phyloP scores from a whole-genome alignment of 1,284 basidiomycete genomes.

The Trametes pubescens region DNA sequence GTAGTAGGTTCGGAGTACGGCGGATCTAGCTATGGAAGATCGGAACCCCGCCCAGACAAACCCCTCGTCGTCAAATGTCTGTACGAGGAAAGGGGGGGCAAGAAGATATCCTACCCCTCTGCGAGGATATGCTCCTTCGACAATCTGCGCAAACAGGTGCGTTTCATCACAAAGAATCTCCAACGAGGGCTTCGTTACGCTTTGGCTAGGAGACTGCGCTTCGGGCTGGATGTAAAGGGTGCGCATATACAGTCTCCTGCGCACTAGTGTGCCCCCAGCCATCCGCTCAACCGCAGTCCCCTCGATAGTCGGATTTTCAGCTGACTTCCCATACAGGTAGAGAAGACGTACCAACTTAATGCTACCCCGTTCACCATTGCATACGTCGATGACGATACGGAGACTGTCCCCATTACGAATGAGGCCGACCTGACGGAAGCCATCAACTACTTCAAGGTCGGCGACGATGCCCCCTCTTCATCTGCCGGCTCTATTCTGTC shows the following conservation, averaged over 20 bases:
- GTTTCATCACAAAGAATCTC: conserved; percentile 27
- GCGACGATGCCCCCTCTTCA: conserved; percentile 71
- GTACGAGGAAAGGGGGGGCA: conserved; percentile 71
- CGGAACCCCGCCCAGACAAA: conserved; percentile 58
- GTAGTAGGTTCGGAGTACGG: conserved; percentile 40
- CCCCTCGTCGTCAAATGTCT: conserved; percentile 81
- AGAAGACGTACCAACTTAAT: conserved; percentile 23
- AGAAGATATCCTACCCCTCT: conserved; percentile 80
- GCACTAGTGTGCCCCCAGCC: not conserved
- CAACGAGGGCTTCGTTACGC: conserved; percentile 4
- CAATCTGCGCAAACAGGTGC: conserved; percentile 72
- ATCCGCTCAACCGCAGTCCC: not conserved
- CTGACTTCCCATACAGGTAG: conserved; percentile 52
- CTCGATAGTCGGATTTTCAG: conserved; percentile 50
- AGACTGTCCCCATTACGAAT: conserved; percentile 70
- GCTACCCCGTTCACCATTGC: conserved; percentile 52
- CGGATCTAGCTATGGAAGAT: conserved; percentile 38
- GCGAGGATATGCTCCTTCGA: conserved; percentile 80
- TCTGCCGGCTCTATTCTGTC: conserved; percentile 80
- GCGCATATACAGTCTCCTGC: not conserved
- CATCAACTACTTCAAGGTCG: conserved; percentile 81
- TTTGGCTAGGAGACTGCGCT: conserved; percentile 50
- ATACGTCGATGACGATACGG: conserved; percentile 90
- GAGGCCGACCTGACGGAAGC: conserved; percentile 86
- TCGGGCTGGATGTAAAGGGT: not conserved